Percentiles rank a stretch among this genome's conserved stretches.
phyloP scores from a whole-genome alignment of 2,329 filamentous ascomycete species.

The Clonostachys rhizophaga region DNA sequence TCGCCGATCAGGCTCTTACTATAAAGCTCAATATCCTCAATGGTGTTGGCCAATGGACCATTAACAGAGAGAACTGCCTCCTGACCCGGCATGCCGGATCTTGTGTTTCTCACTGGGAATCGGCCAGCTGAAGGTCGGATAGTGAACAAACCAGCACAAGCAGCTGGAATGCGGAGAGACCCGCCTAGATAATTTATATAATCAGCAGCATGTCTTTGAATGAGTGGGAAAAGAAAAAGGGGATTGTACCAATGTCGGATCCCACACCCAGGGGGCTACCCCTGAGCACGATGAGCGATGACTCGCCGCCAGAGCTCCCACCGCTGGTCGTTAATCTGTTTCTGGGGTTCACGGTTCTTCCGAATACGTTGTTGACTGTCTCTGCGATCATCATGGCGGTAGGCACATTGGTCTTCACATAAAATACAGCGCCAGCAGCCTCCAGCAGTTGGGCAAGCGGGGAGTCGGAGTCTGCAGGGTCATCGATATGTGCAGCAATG shows the following conservation, averaged over 20 bases:
- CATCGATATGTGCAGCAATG: slow-evolving; percentile 55
- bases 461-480: slow-evolving; percentile 43
- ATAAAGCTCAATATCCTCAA: slow-evolving; percentile 38
- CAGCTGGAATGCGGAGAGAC: slow-evolving; percentile 35
- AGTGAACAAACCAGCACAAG: slow-evolving; percentile 34
- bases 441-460: slow-evolving; percentile 34
- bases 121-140: slow-evolving; percentile 23
- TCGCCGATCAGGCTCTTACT: slow-evolving; percentile 42
- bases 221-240: background rate
- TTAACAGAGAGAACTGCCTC: slow-evolving; percentile 1
- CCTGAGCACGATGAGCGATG: slow-evolving; percentile 52
- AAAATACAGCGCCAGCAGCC: slow-evolving; percentile 45
- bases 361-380: slow-evolving; percentile 61
- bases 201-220: background rate
- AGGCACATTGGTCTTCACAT: slow-evolving; percentile 53
- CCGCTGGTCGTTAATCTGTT: slow-evolving; percentile 57
- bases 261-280: slow-evolving; percentile 59
- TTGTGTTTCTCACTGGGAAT: background rate
- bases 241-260: slow-evolving; percentile 49
- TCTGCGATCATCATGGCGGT: slow-evolving; percentile 68
- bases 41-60: background rate
- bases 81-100: slow-evolving; percentile 3
- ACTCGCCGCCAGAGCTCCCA: slow-evolving; percentile 64
- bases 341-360: slow-evolving; percentile 56
- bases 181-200: slow-evolving; percentile 18